phyloP scores from a whole-genome alignment of 2,329 filamentous ascomycete species.

The Cladophialophora immunda region DNA sequence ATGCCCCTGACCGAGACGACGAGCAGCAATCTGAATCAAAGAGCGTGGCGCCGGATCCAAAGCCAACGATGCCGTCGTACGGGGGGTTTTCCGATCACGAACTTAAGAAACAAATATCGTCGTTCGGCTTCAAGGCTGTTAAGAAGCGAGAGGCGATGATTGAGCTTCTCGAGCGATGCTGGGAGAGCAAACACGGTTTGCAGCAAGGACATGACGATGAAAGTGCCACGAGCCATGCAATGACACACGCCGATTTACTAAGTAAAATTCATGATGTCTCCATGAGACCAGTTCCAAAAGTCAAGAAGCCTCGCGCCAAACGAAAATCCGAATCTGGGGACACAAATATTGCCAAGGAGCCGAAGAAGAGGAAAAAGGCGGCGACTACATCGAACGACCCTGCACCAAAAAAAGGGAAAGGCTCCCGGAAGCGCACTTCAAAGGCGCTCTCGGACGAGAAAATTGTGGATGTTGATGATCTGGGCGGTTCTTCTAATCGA shows the following conservation, averaged over 20 bases:
- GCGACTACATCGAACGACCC: slow-evolving; percentile 14
- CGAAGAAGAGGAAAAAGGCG: slow-evolving; percentile 35
- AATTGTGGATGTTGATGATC: slow-evolving; percentile 40
- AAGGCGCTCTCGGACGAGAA: slow-evolving; percentile 27
- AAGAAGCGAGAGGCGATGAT: slow-evolving; percentile 76
- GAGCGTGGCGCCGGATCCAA: not conserved
- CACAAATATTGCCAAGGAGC: slow-evolving; percentile 26
- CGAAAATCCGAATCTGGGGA: slow-evolving; percentile 29
- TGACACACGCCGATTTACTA: slow-evolving; percentile 39
- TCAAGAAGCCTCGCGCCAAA: slow-evolving; percentile 34
- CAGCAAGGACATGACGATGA: slow-evolving; percentile 29
- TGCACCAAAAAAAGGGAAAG: slow-evolving; percentile 9
- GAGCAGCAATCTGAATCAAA: not conserved
- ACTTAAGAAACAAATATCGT: slow-evolving; percentile 67
- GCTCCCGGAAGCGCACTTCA: slow-evolving; percentile 19
- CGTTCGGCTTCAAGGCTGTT: slow-evolving; percentile 76
- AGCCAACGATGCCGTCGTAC: slow-evolving; percentile 62
- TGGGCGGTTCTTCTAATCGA: slow-evolving; percentile 14
- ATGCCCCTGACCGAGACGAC: not conserved
- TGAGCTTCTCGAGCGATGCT: slow-evolving; percentile 73
- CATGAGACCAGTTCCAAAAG: slow-evolving; percentile 36
- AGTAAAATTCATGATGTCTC: slow-evolving; percentile 39
- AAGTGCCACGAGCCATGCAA: slow-evolving; percentile 10
- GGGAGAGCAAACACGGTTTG: slow-evolving; percentile 64
- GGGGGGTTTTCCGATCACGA: slow-evolving; percentile 69